These are phyloP conservation scores for sunflower (Helianthus annuus) DNA, from an alignment of 129 eudicot genomes.

Conservation along the genomic window DNA sequence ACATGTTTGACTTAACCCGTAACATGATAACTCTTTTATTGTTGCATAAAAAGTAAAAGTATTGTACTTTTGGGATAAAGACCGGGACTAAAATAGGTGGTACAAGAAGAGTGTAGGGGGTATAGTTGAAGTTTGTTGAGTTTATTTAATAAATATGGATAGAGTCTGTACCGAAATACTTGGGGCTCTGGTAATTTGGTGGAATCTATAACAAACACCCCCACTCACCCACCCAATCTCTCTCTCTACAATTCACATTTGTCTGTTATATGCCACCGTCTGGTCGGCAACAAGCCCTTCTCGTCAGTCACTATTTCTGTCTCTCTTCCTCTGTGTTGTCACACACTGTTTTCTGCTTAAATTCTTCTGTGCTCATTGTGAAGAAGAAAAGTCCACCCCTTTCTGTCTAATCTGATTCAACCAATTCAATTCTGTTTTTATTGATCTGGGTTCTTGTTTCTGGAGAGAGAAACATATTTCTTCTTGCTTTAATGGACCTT, in stretches of 20 bases:
- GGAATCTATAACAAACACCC: slow-evolving; percentile 38
- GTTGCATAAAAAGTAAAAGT: neutral
- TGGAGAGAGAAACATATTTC: neutral
- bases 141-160: slow-evolving; percentile 3
- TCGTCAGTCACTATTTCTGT: slow-evolving; percentile 28
- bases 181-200: slow-evolving; percentile 40
- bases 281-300: slow-evolving; percentile 42
- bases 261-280: slow-evolving; percentile 43
- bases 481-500: slow-evolving; percentile 28
- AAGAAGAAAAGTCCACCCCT: neutral
- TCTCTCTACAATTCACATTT: slow-evolving; percentile 34
- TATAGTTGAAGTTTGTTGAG: neutral
- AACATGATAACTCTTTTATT: no score
- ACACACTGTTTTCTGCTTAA: no score
- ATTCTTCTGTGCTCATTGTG: slow-evolving; percentile 2
- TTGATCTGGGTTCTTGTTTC: slow-evolving; percentile 25
- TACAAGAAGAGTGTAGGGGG: neutral
- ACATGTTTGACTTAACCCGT: no score
- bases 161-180: slow-evolving; percentile 41
- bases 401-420: neutral
- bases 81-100: neutral
- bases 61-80: neutral
- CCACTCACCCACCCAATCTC: neutral
- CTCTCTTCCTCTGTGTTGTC: no score
- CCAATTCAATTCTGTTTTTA: slow-evolving; percentile 33